A percentile compares a stretch with the other conserved stretches of the same genome.
phyloP scores from a whole-genome alignment of 1,284 basidiomycete genomes.

The Ustilago crameri region DNA sequence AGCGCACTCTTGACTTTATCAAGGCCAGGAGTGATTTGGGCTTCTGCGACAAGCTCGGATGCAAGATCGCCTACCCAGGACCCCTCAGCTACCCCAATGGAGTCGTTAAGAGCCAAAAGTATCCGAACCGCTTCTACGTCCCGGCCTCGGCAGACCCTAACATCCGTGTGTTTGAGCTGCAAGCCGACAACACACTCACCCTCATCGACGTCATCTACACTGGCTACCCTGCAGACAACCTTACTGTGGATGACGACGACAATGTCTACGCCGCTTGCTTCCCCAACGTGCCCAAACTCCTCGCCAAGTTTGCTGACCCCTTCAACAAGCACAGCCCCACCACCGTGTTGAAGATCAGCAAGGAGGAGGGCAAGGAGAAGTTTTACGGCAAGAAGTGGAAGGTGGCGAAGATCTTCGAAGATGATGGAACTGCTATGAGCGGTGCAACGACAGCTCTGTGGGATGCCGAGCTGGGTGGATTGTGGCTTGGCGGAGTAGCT shows the following conservation, averaged over 20 bases:
- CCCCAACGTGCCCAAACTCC: slow-evolving; percentile 39
- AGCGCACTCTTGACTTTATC: slow-evolving; percentile 35
- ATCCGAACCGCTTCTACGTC: slow-evolving; percentile 41
- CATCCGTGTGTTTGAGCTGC: slow-evolving; percentile 47
- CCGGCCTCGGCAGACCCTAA: slow-evolving; percentile 40
- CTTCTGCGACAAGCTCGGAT: slow-evolving; percentile 52
- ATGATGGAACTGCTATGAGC: slow-evolving; percentile 36
- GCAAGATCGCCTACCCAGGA: slow-evolving; percentile 51
- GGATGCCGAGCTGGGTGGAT: slow-evolving; percentile 19
- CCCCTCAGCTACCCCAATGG: slow-evolving; percentile 53
- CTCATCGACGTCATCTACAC: slow-evolving; percentile 49
- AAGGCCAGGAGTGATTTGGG: slow-evolving; percentile 41
- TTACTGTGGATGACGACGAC: slow-evolving; percentile 49
- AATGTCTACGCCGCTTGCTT: slow-evolving; percentile 48
- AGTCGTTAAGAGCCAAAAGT: slow-evolving; percentile 22
- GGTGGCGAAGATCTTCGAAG: slow-evolving; percentile 55
- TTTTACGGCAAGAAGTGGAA: slow-evolving; percentile 61
- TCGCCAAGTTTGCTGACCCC: slow-evolving; percentile 48
- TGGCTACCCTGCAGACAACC: slow-evolving; percentile 55
- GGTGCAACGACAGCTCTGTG: slow-evolving; percentile 41
- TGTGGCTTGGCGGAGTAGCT: slow-evolving; percentile 35
- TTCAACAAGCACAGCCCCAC: slow-evolving; percentile 22
- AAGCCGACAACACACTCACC: slow-evolving; percentile 45
- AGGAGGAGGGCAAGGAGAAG: slow-evolving; percentile 41
- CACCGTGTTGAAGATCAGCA: slow-evolving; percentile 49